Percentiles rank a stretch among this genome's conserved stretches.
These are phyloP conservation scores for Aspergillus haitiensis DNA, from an alignment of 495 filamentous ascomycete species.

Conservation along the genomic window DNA sequence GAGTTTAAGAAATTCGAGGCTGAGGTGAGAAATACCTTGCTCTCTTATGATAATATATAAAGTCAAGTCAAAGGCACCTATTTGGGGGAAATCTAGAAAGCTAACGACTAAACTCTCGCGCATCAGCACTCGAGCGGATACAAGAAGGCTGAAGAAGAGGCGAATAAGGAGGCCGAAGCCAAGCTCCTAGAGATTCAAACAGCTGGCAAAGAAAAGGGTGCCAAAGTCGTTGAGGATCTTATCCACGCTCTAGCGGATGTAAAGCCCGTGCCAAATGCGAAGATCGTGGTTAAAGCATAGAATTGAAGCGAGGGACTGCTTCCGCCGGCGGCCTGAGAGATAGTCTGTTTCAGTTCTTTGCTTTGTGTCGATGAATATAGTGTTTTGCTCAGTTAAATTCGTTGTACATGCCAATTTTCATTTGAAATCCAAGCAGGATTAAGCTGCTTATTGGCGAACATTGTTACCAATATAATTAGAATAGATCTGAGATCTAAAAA, in stretches of 20 bases:
- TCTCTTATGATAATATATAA: not conserved
- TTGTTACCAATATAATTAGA: conserved; percentile 1
- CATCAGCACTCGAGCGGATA: conserved; percentile 79
- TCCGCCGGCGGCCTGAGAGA: conserved; percentile 22
- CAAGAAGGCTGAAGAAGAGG: conserved; percentile 83
- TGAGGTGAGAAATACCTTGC: conserved; percentile 59
- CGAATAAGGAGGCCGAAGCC: conserved; percentile 74
- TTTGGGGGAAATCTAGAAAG: not conserved
- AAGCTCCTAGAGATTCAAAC: conserved; percentile 80
- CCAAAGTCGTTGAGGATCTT: conserved; percentile 77
- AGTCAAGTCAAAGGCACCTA: not conserved
- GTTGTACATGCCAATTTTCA: conserved; percentile 6
- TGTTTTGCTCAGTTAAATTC: conserved; percentile 10
- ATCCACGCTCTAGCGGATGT: conserved; percentile 76
- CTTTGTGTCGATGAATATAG: conserved; percentile 24
- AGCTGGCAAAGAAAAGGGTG: conserved; percentile 73
- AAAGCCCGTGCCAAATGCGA: conserved; percentile 66
- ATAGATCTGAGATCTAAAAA: conserved; percentile 1
- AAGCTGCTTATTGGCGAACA: not conserved
- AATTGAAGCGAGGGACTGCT: conserved; percentile 22
- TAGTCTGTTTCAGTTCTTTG: conserved; percentile 19
- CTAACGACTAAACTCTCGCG: conserved; percentile 17
- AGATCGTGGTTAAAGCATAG: conserved; percentile 46
- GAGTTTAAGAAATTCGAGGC: conserved; percentile 95
- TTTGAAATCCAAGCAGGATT: not conserved